Conservation (phyloP, 768 basidiomycete species). For the Russula griseocarnosa region DNA sequence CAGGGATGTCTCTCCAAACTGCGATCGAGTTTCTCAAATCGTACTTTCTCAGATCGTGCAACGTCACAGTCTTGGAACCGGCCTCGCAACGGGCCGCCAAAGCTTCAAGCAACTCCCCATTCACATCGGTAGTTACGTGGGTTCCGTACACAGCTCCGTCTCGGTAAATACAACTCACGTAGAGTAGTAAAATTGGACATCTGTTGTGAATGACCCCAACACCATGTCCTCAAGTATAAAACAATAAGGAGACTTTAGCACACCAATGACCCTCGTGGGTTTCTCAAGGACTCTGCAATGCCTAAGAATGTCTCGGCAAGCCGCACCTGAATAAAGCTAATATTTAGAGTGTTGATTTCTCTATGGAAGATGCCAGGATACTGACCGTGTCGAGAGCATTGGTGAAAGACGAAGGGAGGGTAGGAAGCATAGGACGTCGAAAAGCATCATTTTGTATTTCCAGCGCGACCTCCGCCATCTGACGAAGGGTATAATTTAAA, state of each 20-base stretch:
- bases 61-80: too few relatives aligned
- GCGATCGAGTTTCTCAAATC: neutral
- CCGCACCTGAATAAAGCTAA: slow-evolving; percentile 39
- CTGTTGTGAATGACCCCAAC: neutral
- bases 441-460: slow-evolving; percentile 46
- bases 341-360: too few relatives aligned
- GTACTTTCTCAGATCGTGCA: too few relatives aligned
- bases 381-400: slow-evolving; percentile 36
- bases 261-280: slow-evolving; percentile 50
- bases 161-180: neutral
- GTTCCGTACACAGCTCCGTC: too few relatives aligned
- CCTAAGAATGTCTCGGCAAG: slow-evolving; percentile 56
- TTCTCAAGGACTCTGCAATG: slow-evolving; percentile 54
- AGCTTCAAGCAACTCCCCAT: too few relatives aligned
- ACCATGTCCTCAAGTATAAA: neutral
- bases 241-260: slow-evolving; percentile 23
- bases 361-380: too few relatives aligned
- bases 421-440: slow-evolving; percentile 32
- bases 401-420: slow-evolving; percentile 37
- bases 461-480: slow-evolving; percentile 53
- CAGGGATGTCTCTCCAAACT: too few relatives aligned
- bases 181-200: neutral
- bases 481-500: slow-evolving; percentile 34
- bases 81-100: too few relatives aligned
- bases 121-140: too few relatives aligned